A percentile compares a stretch with the other conserved stretches of the same genome.
phyloP scores from a whole-genome alignment of 1,284 basidiomycete species.

The Cystobasidium slooffiae region DNA sequence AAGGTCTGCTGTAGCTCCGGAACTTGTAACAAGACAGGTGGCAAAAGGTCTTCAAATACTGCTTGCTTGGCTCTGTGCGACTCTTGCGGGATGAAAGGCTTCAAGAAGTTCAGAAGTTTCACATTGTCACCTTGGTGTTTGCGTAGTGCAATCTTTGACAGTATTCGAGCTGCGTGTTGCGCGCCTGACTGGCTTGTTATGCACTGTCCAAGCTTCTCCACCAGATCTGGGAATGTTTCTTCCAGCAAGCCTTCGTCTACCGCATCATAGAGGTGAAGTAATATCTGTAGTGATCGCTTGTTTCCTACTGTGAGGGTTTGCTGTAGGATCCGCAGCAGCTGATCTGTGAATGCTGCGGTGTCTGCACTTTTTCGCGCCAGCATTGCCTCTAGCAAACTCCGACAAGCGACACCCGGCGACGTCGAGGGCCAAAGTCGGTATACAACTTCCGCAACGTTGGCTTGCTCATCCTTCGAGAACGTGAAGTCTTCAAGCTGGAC shows the following conservation, averaged over 20 bases:
- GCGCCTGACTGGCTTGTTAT: conserved; percentile 32
- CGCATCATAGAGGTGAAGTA: conserved; percentile 21
- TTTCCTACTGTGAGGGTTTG: conserved; percentile 24
- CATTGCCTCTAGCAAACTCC: conserved; percentile 25
- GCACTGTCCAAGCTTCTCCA: conserved; percentile 18
- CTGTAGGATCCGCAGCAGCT: conserved; percentile 22
- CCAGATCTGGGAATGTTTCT: conserved; percentile 25
- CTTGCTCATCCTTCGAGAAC: conserved; percentile 17
- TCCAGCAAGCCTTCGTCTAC: conserved; percentile 2
- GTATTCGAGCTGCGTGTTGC: conserved; percentile 20
- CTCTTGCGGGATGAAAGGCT: conserved; percentile 27
- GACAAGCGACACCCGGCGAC: conserved; percentile 17
- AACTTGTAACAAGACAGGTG: conserved; percentile 21
- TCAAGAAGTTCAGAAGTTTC: neutral
- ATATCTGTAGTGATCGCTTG: conserved; percentile 35
- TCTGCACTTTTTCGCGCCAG: neutral
- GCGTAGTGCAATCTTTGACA: conserved; percentile 11
- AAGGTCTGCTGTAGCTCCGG: neutral
- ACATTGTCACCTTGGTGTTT: neutral
- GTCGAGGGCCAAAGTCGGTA: conserved; percentile 25
- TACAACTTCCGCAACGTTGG: conserved; percentile 17
- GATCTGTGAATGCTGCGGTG: neutral
- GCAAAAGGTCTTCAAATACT: conserved; percentile 30
- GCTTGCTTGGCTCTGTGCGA: conserved; percentile 8
- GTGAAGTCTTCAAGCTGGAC: conserved; percentile 17